A percentile compares a stretch with the other conserved stretches of the same genome.
Conservation (phyloP, 2,329 filamentous ascomycete genomes). For the Colletotrichum camelliae region DNA sequence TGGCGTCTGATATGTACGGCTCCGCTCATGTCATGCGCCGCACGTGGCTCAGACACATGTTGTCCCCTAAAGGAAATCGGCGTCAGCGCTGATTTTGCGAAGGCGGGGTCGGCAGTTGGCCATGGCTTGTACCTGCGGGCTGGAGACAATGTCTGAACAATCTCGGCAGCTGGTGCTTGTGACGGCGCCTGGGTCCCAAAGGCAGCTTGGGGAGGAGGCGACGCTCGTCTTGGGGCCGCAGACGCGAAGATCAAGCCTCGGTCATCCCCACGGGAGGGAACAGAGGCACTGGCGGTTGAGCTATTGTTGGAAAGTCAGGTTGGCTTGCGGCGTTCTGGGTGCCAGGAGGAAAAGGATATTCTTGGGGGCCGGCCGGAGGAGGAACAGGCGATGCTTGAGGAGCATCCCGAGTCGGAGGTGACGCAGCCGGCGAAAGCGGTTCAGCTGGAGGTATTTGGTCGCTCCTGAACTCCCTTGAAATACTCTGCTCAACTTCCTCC, state of each 20-base stretch:
- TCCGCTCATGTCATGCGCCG: not conserved
- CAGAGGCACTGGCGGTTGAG: not conserved
- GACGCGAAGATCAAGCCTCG: not conserved
- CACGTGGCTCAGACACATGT: not conserved
- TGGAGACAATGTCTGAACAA: not conserved
- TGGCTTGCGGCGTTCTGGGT: not conserved
- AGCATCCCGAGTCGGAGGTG: not conserved
- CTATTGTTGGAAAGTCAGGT: not conserved
- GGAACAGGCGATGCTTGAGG: not conserved
- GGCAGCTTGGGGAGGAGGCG: not conserved
- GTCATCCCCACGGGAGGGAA: not conserved
- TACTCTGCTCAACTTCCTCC: not conserved
- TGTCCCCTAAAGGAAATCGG: not conserved
- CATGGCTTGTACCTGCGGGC: not conserved
- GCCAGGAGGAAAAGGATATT: not conserved
- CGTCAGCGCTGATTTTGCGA: not conserved
- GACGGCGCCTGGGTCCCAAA: not conserved
- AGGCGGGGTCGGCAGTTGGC: not conserved
- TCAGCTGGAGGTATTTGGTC: not conserved
- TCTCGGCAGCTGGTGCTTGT: not conserved
- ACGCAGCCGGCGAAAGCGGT: not conserved
- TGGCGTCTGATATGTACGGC: not conserved
- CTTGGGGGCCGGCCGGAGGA: not conserved
- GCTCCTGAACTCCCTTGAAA: not conserved
- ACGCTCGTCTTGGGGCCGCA: not conserved